Conservation (phyloP, 208 protist species). For the Trypanosoma rangeli region DNA sequence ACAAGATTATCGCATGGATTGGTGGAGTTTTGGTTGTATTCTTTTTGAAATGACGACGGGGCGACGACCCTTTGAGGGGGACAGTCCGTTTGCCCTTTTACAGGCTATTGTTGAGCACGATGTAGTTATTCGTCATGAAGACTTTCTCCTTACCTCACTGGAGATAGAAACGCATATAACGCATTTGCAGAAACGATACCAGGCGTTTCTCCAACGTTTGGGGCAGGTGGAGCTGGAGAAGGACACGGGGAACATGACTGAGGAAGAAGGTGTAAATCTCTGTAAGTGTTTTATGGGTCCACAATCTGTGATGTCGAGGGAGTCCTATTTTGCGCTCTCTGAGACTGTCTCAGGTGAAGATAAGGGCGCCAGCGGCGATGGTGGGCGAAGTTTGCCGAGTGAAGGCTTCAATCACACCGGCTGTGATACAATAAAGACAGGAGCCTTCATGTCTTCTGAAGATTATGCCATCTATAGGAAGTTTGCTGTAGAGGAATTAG, state of each 20-base stretch:
- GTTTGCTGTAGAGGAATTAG: conserved; percentile 43
- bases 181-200: conserved; percentile 63
- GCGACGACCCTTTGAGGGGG: conserved; percentile 68
- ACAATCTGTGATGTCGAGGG: background rate
- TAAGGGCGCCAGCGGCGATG: background rate
- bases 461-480: conserved; percentile 39
- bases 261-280: background rate
- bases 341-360: background rate
- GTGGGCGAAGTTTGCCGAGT: background rate
- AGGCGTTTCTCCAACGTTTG: conserved; percentile 22
- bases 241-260: background rate
- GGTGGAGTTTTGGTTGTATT: conserved; percentile 95
- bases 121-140: conserved; percentile 43
- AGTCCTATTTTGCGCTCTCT: background rate
- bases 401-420: background rate
- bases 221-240: background rate
- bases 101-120: conserved; percentile 77
- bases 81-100: conserved; percentile 66
- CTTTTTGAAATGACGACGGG: conserved; percentile 96
- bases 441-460: conserved; percentile 6
- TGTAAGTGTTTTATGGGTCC: background rate
- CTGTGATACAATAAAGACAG: background rate
- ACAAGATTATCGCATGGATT: conserved; percentile 92
- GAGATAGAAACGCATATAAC: conserved; percentile 69
- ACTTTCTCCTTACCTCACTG: conserved; percentile 71